A percentile compares a stretch with the other conserved stretches of the same genome.
These are phyloP conservation scores for Hanseniaspora osmophila DNA, from an alignment of 805 yeast species.

Conservation along the genomic window DNA sequence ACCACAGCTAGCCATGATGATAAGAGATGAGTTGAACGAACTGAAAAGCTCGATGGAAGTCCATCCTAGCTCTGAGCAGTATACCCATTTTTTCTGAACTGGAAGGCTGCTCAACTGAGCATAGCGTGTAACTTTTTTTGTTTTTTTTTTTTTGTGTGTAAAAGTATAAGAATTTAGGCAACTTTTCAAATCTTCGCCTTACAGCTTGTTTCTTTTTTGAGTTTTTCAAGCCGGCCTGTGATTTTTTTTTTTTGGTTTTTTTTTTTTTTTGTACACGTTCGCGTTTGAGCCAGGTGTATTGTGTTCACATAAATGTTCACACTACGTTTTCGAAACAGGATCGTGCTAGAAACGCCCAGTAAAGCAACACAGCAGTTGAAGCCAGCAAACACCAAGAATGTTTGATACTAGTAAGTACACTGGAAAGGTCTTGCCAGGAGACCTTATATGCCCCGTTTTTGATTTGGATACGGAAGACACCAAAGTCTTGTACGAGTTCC, in stretches of 20 bases:
- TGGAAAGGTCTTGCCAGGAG: constrained; percentile 62
- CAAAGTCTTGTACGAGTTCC: constrained; percentile 28
- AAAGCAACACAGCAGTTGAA: background rate
- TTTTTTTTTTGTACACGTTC: background rate
- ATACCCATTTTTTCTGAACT: constrained; percentile 65
- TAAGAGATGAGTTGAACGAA: constrained; percentile 71
- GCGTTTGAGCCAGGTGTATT: too few species aligned
- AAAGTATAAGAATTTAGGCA: background rate
- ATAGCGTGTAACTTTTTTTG: too few species aligned
- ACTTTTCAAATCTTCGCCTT: background rate
- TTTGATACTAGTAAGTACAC: constrained; percentile 19
- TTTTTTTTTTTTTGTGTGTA: too few species aligned
- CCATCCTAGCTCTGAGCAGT: constrained; percentile 63
- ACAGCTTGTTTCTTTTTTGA: background rate
- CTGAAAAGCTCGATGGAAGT: constrained; percentile 71
- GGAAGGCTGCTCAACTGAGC: too few species aligned
- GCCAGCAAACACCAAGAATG: background rate
- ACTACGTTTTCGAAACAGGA: too few species aligned
- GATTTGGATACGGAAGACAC: constrained; percentile 23
- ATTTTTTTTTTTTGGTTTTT: background rate
- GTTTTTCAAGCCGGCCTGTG: background rate
- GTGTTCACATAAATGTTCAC: too few species aligned
- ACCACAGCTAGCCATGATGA: constrained; percentile 72
- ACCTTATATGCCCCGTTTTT: constrained; percentile 49
- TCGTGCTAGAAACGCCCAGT: too few species aligned